phyloP scores from a whole-genome alignment of 371 early-diverging fungal genomes.

The Polyrhizophydium stewartii region DNA sequence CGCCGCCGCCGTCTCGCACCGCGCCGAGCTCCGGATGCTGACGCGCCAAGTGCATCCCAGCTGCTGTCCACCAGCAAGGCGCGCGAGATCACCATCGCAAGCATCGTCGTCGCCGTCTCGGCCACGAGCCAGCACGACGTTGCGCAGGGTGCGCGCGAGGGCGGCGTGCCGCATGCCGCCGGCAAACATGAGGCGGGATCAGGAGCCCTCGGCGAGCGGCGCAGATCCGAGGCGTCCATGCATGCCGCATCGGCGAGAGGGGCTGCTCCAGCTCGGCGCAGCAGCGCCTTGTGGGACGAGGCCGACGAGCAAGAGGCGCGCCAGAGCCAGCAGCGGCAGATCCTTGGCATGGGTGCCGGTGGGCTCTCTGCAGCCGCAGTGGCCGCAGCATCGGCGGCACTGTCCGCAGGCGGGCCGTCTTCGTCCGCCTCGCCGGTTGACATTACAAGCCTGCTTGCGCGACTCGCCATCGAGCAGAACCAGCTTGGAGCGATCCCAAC shows the following conservation, averaged over 20 bases:
- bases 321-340: not conserved
- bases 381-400: not conserved
- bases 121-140: not conserved
- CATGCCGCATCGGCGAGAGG: too few species aligned
- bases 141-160: not conserved
- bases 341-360: not conserved
- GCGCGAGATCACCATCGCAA: not conserved
- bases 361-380: not conserved
- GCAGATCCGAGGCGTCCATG: too few species aligned
- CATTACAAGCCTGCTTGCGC: too few species aligned
- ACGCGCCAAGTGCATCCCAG: not conserved
- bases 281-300: too few species aligned
- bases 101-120: not conserved
- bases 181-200: not conserved
- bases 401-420: not conserved
- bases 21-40: not conserved
- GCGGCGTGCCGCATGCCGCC: not conserved
- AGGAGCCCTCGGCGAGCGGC: not conserved
- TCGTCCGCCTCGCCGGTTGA: too few species aligned
- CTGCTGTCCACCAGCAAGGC: not conserved
- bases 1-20: not conserved
- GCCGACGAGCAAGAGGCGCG: not conserved
- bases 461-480: too few species aligned
- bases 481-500: not conserved
- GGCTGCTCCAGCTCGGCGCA: too few species aligned